Percentiles rank a stretch among this genome's conserved stretches.
Evolutionary conservation across 129 eudicot species (phyloP).

Genomic region (Calendula officinalis): DNA sequence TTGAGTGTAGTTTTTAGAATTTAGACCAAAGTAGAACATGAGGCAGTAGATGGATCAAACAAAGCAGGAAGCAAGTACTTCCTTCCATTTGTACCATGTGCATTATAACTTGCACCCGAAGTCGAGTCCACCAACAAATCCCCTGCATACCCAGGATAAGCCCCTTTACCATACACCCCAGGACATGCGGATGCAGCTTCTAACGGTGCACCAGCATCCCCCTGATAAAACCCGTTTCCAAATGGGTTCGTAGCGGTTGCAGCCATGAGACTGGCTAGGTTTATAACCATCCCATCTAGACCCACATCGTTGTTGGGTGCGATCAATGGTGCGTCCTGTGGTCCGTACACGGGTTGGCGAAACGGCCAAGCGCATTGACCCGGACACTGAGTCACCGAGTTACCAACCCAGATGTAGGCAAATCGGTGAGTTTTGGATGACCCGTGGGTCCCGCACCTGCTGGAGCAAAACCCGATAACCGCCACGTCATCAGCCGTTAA

Average conservation of each 20-base stretch:
- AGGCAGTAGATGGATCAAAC: constrained; percentile 50
- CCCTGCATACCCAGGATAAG: constrained; percentile 80
- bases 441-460: constrained; percentile 67
- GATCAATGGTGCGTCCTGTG: constrained; percentile 52
- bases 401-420: constrained; percentile 71
- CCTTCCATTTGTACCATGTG: constrained; percentile 61
- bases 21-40: constrained; percentile 57
- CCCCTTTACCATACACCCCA: constrained; percentile 63
- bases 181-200: constrained; percentile 72
- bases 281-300: constrained; percentile 56
- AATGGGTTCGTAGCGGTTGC: constrained; percentile 61
- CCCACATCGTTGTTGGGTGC: constrained; percentile 69
- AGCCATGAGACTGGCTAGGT: constrained; percentile 46
- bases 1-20: neutral
- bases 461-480: constrained; percentile 52
- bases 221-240: constrained; percentile 63
- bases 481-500: constrained; percentile 57
- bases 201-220: constrained; percentile 47
- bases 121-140: constrained; percentile 55
- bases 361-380: constrained; percentile 90
- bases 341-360: constrained; percentile 69
- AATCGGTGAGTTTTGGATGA: constrained; percentile 37
- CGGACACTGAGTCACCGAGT: constrained; percentile 61
- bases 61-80: constrained; percentile 72
- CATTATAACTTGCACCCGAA: constrained; percentile 77